Evolutionary conservation across 148 eudicot genomes (phyloP).

Genomic region (Polygonum maritimum): DNA sequence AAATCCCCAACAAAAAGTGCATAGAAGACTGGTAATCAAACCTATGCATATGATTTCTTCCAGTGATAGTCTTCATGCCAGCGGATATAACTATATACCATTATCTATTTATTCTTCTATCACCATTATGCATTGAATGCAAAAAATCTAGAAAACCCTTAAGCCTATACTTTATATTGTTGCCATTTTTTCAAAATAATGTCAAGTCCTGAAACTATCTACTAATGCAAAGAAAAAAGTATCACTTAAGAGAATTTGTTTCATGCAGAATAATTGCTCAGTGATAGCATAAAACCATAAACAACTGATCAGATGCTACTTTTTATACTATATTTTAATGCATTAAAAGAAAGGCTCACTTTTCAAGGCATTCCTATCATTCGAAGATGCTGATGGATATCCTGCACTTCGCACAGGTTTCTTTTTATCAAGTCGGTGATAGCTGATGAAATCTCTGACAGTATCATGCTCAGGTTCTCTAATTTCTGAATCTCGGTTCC

Average conservation of each 20-base stretch:
- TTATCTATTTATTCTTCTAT: not conserved
- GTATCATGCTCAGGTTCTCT: constrained; percentile 57
- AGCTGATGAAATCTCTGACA: constrained; percentile 41
- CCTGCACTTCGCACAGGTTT: constrained; percentile 56
- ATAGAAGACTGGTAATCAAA: not conserved
- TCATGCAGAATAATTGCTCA: not conserved
- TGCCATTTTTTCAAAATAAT: not conserved
- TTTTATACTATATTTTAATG: not conserved
- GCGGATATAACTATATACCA: not conserved
- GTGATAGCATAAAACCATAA: not conserved
- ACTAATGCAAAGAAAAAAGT: not conserved
- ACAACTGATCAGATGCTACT: not conserved
- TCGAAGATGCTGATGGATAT: constrained; percentile 22
- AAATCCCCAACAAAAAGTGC: not conserved
- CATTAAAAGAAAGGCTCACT: constrained; percentile 43
- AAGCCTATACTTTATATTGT: not conserved
- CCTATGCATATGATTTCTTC: not conserved
- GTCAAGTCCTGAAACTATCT: not conserved
- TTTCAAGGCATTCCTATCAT: constrained; percentile 71
- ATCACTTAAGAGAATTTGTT: not conserved
- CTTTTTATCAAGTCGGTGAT: constrained; percentile 51
- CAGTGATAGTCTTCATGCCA: not conserved
- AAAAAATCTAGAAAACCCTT: not conserved
- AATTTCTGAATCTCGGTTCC: constrained; percentile 52
- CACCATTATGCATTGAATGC: not conserved